Base-by-base conservation (phyloP, 768 basidiomycete species). In the Macrolepiota dolichaula region DNA sequence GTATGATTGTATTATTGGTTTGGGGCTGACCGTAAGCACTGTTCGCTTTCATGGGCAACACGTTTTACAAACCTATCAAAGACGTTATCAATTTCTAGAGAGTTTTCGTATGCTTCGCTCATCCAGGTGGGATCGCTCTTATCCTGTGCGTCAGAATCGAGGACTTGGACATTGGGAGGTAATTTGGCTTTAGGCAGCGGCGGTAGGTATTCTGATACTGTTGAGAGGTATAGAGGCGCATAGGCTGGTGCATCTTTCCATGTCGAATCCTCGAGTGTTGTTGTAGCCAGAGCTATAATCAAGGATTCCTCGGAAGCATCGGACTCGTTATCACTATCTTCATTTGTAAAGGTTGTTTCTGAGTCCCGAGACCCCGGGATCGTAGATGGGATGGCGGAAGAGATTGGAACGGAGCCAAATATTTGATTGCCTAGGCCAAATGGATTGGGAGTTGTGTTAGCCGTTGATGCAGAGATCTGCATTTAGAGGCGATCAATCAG, bases 1-100 rank as follows among this genome's bases (percentile, higher is more conserved):
- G 9, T 52, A 11, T 32, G 27, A 44, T 19, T 12, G 38, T 27
- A 17, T 54, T 36, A 25, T 3, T 50, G 40, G 52, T 4, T 62
- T 60, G 37, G 44, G 24, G 77, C 85, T 54, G 60, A 95, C 94
- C 96, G 82, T 51, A 98, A 76, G 65, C 95, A 96, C 71, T 98
- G 96, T 65, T 89, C 83, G 25, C 88, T 87, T 68, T 89, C 86
- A 63, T 82, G 78, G 42, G 74, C 79, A 11, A 93, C 83, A 36
- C 94, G 80, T 67, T 85, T 85, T 55, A 84, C 85, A 69, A 97
- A 98, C 17, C 85, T 80, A 66, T 95, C 89, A 70, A 98, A 98
- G 2, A 93, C 84, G 57, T 86, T 85, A 72, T 98, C 96, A 46
- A 92, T 79, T 49, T 89, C 79, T 51, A 90, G 69, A 13, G 89